Conservation (phyloP, 2,329 filamentous ascomycete species). For the Claviceps africana region DNA sequence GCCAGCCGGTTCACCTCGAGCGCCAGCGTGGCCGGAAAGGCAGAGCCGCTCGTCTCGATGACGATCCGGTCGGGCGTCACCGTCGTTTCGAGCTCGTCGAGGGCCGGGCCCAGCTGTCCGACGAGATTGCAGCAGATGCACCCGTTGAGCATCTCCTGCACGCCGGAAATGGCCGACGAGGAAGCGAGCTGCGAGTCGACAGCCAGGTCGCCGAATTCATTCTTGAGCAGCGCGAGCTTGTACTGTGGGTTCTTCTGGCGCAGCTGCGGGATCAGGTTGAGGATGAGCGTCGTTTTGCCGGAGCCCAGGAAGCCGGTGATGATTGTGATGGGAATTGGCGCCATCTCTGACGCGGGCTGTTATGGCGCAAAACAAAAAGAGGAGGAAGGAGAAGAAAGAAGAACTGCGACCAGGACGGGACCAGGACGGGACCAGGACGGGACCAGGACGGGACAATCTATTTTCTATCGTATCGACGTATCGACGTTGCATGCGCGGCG, state of each 20-base stretch:
- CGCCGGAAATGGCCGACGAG: constrained; percentile 69
- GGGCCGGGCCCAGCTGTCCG: constrained; percentile 70
- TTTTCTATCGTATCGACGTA: too few relatives aligned
- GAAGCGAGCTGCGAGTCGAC: constrained; percentile 85
- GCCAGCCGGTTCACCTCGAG: constrained; percentile 77
- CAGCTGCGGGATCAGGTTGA: constrained; percentile 87
- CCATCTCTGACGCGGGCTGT: constrained; percentile 26
- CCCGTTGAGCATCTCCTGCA: constrained; percentile 85
- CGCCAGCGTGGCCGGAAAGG: constrained; percentile 77
- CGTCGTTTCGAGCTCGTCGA: constrained; percentile 52
- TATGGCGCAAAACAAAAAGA: neutral
- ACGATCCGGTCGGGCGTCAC: constrained; percentile 68
- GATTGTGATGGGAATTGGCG: constrained; percentile 79
- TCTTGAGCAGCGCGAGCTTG: constrained; percentile 88
- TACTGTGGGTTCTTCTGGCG: constrained; percentile 57
- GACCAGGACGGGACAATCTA: too few relatives aligned
- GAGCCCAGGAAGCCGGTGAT: constrained; percentile 92
- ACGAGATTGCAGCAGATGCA: constrained; percentile 99
- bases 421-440: too few relatives aligned
- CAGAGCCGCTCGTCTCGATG: constrained; percentile 81
- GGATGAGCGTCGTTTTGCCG: constrained; percentile 89
- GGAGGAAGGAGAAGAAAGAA: neutral
- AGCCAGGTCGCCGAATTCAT: constrained; percentile 92
- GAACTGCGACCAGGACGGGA: too few relatives aligned
- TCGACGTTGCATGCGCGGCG: too few relatives aligned